Evolutionary conservation across 768 basidiomycete genomes (phyloP).

Genomic region (Calvatia gigantea): DNA sequence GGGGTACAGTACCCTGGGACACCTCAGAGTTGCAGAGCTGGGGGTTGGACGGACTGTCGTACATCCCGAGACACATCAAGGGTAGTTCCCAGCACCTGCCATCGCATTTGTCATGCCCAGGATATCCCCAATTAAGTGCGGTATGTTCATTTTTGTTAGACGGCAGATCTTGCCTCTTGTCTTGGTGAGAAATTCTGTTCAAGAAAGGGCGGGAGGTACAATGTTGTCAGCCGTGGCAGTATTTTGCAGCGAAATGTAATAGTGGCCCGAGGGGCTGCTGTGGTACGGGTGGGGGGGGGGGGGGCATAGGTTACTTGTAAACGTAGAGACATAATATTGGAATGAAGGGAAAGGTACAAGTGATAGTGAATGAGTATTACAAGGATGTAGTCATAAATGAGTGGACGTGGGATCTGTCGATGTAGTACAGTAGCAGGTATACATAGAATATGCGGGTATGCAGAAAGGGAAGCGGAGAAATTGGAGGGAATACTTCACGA

Average conservation of each 20-base stretch:
- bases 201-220: neutral
- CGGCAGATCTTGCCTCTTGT: too few species aligned
- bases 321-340: neutral
- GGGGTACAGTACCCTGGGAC: too few species aligned
- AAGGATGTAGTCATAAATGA: constrained; percentile 5
- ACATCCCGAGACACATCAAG: too few species aligned
- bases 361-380: neutral
- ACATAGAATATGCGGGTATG: neutral
- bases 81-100: too few species aligned
- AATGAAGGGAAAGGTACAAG: neutral
- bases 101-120: too few species aligned
- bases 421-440: neutral
- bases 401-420: neutral
- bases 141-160: too few species aligned
- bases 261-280: neutral
- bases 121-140: too few species aligned
- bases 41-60: too few species aligned
- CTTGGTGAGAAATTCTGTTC: too few species aligned
- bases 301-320: constrained; percentile 1
- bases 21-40: too few species aligned
- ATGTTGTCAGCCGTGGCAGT: neutral
- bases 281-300: neutral
- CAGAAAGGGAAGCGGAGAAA: neutral
- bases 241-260: neutral
- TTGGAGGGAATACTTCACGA: constrained; percentile 18